These are phyloP conservation scores for Vaucheria bursata DNA, from an alignment of 352 stramenopile species.

Conservation along the genomic window DNA sequence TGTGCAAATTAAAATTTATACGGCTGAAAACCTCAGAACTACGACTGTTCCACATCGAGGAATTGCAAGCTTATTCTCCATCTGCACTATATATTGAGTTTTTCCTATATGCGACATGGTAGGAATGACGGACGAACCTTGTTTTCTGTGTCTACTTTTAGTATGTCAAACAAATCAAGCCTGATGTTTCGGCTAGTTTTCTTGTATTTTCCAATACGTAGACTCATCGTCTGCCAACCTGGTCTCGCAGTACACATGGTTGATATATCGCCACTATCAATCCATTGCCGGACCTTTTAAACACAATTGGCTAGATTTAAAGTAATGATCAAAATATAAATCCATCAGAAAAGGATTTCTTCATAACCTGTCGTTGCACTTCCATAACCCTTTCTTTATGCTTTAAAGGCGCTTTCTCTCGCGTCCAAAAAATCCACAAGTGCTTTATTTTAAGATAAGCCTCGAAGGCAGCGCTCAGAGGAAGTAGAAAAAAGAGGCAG, in stretches of 20 bases:
- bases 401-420: background rate
- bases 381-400: conserved; percentile 2
- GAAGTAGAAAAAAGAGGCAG: conserved; percentile 21
- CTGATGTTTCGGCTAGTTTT: conserved; percentile 20
- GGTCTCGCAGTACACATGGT: conserved; percentile 18
- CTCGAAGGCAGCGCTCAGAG: conserved; percentile 4
- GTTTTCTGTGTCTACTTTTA: conserved; percentile 12
- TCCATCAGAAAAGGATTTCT: background rate
- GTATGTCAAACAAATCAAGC: conserved; percentile 19
- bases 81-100: too few relatives aligned
- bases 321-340: background rate
- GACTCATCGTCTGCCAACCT: conserved; percentile 25
- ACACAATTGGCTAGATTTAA: background rate
- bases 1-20: too few relatives aligned
- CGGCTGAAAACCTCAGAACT: too few relatives aligned
- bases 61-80: too few relatives aligned
- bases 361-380: background rate
- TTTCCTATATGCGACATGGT: too few relatives aligned
- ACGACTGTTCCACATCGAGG: too few relatives aligned
- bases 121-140: conserved; percentile 5
- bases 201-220: conserved; percentile 22
- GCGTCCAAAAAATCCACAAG: background rate
- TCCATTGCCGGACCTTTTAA: conserved; percentile 5
- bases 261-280: conserved; percentile 1
- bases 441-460: conserved; percentile 3